Evolutionary conservation across 2,329 filamentous ascomycete species (phyloP).

Genomic region (Didymella segeticola): DNA sequence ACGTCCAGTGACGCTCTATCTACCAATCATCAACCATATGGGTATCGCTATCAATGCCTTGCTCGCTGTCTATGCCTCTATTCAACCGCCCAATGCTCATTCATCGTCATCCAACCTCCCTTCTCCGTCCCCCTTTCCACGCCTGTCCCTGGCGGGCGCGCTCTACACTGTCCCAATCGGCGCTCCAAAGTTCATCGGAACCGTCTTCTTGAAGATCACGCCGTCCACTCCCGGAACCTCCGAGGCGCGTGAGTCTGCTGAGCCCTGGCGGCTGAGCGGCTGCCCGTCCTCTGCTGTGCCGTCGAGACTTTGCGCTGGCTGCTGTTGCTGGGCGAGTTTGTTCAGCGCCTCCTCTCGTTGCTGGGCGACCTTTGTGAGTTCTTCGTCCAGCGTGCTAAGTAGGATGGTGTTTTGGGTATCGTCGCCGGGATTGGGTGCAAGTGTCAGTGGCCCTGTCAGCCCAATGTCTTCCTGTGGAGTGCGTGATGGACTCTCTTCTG

Average conservation of each 20-base stretch:
- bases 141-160: neutral
- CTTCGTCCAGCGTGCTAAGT: slow-evolving; percentile 35
- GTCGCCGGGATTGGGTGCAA: slow-evolving; percentile 42
- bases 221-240: slow-evolving; percentile 40
- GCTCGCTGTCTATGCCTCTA: slow-evolving; percentile 3
- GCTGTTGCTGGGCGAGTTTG: slow-evolving; percentile 30
- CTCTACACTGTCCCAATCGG: slow-evolving; percentile 41
- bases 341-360: slow-evolving; percentile 31
- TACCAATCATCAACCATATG: no score
- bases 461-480: slow-evolving; percentile 32
- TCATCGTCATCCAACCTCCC: neutral
- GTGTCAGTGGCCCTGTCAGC: slow-evolving; percentile 40
- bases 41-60: slow-evolving; percentile 14
- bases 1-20: no score
- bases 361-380: slow-evolving; percentile 36
- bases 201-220: slow-evolving; percentile 42
- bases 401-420: slow-evolving; percentile 39
- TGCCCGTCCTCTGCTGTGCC: slow-evolving; percentile 24
- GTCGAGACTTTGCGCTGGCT: slow-evolving; percentile 20
- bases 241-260: slow-evolving; percentile 28
- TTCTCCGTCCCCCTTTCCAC: neutral
- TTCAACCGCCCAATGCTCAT: neutral
- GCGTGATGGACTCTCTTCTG: slow-evolving; percentile 16
- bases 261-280: slow-evolving; percentile 31
- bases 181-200: slow-evolving; percentile 44